A percentile compares a stretch with the other conserved stretches of the same genome.
phyloP scores from a whole-genome alignment of 257 asterid species.

The Solanum lignicaule region DNA sequence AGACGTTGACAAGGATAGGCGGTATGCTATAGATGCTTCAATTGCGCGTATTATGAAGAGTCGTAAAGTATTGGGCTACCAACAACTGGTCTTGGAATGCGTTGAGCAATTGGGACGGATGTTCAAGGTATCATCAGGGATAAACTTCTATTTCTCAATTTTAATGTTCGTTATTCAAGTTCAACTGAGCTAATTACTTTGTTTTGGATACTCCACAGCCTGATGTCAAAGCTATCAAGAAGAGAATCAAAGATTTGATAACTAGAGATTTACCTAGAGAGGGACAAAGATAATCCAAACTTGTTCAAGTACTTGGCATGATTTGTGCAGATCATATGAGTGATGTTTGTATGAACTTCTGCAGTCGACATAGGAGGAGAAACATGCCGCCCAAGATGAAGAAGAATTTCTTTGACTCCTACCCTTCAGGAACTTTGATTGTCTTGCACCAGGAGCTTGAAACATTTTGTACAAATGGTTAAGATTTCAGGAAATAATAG shows the following conservation, averaged over 20 bases:
- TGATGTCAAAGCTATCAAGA: slow-evolving; percentile 91
- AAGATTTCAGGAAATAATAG: neutral
- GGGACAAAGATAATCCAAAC: slow-evolving; percentile 92
- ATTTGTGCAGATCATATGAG: slow-evolving; percentile 3
- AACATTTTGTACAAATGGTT: slow-evolving; percentile 4
- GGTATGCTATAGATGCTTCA: slow-evolving; percentile 96
- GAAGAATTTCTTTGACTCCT: neutral
- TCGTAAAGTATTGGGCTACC: slow-evolving; percentile 77
- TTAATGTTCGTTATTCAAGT: neutral
- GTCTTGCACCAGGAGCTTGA: slow-evolving; percentile 5
- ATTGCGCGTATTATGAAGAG: slow-evolving; percentile 96
- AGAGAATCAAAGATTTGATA: slow-evolving; percentile 90
- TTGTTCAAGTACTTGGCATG: slow-evolving; percentile 90
- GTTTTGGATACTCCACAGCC: slow-evolving; percentile 35
- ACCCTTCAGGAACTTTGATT: neutral
- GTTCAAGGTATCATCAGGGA: slow-evolving; percentile 58
- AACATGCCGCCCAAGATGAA: neutral
- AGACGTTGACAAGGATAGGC: slow-evolving; percentile 95
- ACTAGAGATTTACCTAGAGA: slow-evolving; percentile 80
- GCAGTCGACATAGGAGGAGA: neutral
- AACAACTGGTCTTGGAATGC: slow-evolving; percentile 89
- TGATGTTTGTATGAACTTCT: too few relatives aligned
- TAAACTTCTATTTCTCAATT: neutral
- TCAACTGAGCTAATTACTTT: neutral
- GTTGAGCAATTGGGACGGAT: slow-evolving; percentile 84